These are phyloP conservation scores for Rhizoclosmatium globosum DNA, from an alignment of 192 early-diverging fungal genomes.

Conservation along the genomic window DNA sequence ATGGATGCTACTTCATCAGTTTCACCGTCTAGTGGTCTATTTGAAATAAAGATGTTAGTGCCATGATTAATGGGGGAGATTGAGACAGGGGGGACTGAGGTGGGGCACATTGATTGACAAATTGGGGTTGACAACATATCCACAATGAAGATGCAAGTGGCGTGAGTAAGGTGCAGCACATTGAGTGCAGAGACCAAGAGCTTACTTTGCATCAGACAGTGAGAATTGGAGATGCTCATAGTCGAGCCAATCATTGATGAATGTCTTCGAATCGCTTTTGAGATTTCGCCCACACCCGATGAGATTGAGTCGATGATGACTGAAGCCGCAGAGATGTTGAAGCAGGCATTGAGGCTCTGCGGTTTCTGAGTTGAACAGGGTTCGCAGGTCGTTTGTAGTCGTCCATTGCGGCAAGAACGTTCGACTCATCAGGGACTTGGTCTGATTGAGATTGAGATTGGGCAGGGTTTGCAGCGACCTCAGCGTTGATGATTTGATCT, in stretches of 20 bases:
- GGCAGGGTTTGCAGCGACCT: too few species aligned
- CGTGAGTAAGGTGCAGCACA: too few species aligned
- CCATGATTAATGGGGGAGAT: too few species aligned
- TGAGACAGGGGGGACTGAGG: too few species aligned
- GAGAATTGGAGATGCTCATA: not conserved
- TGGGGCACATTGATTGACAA: too few species aligned
- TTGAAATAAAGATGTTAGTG: too few species aligned
- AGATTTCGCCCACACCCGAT: not conserved
- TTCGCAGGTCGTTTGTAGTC: constrained; percentile 2
- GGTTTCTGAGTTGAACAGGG: not conserved
- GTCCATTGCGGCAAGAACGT: not conserved
- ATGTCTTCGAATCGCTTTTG: not conserved
- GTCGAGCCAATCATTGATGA: not conserved
- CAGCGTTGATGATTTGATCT: not conserved
- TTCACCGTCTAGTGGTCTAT: too few species aligned
- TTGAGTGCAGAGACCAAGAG: too few species aligned
- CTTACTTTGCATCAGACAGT: not conserved
- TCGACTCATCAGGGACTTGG: not conserved
- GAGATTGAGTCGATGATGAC: not conserved
- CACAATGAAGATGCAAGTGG: too few species aligned
- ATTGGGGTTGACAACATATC: too few species aligned
- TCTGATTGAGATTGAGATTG: too few species aligned
- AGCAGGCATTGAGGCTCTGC: constrained; percentile 12
- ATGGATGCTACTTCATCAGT: too few species aligned
- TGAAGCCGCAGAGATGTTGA: not conserved